Evolutionary conservation across 345 rosid genomes (phyloP).

Genomic region (Eucalyptus erythrocorys): DNA sequence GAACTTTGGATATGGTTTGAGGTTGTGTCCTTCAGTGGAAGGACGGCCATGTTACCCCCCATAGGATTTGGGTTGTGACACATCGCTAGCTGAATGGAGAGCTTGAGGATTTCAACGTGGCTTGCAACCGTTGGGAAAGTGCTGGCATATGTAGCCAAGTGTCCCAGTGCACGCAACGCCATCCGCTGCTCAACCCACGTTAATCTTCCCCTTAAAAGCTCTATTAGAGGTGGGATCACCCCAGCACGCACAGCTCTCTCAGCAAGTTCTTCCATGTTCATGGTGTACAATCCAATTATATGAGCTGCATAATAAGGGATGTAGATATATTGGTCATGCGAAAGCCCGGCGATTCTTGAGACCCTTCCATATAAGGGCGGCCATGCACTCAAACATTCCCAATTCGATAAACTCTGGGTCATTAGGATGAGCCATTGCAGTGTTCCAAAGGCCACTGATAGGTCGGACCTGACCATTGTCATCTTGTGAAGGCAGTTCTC

Average conservation of each 20-base stretch:
- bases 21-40: too few relatives aligned
- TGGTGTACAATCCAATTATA: constrained; percentile 91
- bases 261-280: constrained; percentile 98
- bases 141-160: constrained; percentile 74
- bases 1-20: too few relatives aligned
- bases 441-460: constrained; percentile 98
- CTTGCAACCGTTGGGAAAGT: constrained; percentile 72
- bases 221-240: constrained; percentile 77
- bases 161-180: constrained; percentile 89
- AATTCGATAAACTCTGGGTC: constrained; percentile 93
- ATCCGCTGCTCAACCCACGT: constrained; percentile 99
- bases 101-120: constrained; percentile 82
- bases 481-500: constrained; percentile 90
- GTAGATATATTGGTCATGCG: constrained; percentile 93
- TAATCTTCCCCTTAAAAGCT: constrained; percentile 84
- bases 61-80: too few relatives aligned
- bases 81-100: constrained; percentile 79
- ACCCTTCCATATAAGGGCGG: constrained; percentile 93
- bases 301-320: constrained; percentile 97
- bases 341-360: constrained; percentile 84
- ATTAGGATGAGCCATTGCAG: constrained; percentile 99
- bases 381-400: constrained; percentile 94
- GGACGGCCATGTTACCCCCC: too few relatives aligned
- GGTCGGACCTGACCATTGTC: constrained; percentile 96
- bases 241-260: constrained; percentile 77